Evolutionary conservation across 108 stramenopile genomes (phyloP).

Genomic region (Nitzschia sp.): DNA sequence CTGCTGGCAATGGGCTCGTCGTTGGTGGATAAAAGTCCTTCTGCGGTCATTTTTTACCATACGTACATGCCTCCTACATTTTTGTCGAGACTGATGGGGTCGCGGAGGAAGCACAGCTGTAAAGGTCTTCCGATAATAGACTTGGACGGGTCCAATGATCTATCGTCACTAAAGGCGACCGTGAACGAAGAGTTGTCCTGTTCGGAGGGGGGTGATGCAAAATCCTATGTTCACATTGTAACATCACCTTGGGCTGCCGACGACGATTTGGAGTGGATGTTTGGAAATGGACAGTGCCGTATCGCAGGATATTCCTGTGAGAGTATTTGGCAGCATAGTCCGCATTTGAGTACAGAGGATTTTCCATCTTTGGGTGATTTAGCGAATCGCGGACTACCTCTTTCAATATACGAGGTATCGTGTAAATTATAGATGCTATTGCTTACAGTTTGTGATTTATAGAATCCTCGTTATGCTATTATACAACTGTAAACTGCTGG

Average conservation of each 20-base stretch:
- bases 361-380: constrained; percentile 49
- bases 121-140: not conserved
- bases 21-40: constrained; percentile 8
- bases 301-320: constrained; percentile 21
- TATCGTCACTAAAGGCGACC: constrained; percentile 23
- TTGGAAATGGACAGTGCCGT: constrained; percentile 12
- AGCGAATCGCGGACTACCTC: constrained; percentile 30
- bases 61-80: constrained; percentile 87
- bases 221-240: not conserved
- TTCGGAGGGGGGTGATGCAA: not conserved
- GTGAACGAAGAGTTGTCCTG: constrained; percentile 5
- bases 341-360: constrained; percentile 71
- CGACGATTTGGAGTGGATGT: constrained; percentile 8
- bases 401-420: constrained; percentile 48
- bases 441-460: too few species aligned
- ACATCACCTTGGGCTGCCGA: not conserved
- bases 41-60: constrained; percentile 53
- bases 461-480: too few species aligned
- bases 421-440: constrained; percentile 35
- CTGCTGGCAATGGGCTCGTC: constrained; percentile 30
- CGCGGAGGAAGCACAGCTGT: not conserved
- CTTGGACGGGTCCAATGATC: constrained; percentile 16
- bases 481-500: not conserved
- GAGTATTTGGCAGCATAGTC: constrained; percentile 15
- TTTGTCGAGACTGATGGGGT: constrained; percentile 44